Base-by-base conservation (phyloP, 106 monocot genomes). In the Acorus gramineus region DNA sequence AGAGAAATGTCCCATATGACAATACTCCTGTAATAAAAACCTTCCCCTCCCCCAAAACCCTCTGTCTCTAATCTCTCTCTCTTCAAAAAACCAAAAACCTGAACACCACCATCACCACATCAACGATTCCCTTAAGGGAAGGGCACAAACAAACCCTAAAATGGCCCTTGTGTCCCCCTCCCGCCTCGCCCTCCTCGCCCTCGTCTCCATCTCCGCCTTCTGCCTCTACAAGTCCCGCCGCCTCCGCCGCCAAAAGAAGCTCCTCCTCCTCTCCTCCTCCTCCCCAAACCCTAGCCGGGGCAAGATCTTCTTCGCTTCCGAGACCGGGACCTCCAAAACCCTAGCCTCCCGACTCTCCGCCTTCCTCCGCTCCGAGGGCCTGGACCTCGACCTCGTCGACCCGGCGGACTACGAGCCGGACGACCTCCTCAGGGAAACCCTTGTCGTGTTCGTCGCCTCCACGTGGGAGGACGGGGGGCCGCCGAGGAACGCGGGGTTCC, bases 121-220 rank as follows among this genome's bases (percentile, higher is more conserved):
- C 28, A 28, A 28, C 28, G 28, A 28, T 28, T 28, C 28, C n/a
- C n/a, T n/a, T n/a, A n/a, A n/a, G n/a, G n/a, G n/a, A n/a, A n/a
- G 1, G 28, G 28, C 28, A 28, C 28, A 28, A 28, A 28, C 55
- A 47, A 57, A 42, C 49, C 8, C 62, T 55, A 49, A 48, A 47
- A 75, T 75, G 75, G 49, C 60, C 56, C 2, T 8, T 51, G 7
- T 63, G 11, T 50, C 62, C 42, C n/a, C 47, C 42, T 14, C 78
- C 13, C 88, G 65, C 12, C 61, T 88, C 72, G 70, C 79, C 60
- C 73, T 86, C 78, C 59, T 84, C 68, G 51, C 88, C 65, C 11
- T 92, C 75, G 82, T 91, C 80, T 92, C 88, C 62, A 11, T 81
- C 61, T 77, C 92, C 68, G 84, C 86, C 11, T 84, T 77, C 88